Percentiles rank a stretch among this genome's conserved stretches.
phyloP scores from a whole-genome alignment of 2,329 filamentous ascomycete species.

The Hypoxylon sp. region DNA sequence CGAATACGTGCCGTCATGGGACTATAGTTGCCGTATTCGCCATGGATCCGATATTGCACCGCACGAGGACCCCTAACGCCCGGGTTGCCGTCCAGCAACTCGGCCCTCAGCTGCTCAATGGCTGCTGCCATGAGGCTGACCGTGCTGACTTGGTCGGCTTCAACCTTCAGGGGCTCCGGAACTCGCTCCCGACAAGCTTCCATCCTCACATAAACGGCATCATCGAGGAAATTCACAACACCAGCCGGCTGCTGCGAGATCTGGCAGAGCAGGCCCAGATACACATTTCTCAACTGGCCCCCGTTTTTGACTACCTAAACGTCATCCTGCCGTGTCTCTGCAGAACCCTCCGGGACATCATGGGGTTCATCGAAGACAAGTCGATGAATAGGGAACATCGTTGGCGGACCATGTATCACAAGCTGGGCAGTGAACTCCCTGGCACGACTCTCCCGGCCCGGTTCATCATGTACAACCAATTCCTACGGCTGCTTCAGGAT shows the following conservation, averaged over 20 bases:
- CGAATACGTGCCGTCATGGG: constrained; percentile 29
- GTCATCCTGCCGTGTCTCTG: constrained; percentile 64
- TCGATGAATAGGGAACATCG: constrained; percentile 56
- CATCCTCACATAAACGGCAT: constrained; percentile 58
- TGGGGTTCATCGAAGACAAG: constrained; percentile 58
- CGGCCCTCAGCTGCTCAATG: constrained; percentile 53
- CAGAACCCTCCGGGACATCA: constrained; percentile 62
- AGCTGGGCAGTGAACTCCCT: constrained; percentile 60
- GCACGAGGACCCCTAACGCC: constrained; percentile 27
- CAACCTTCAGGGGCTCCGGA: constrained; percentile 59
- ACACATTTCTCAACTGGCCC: constrained; percentile 57
- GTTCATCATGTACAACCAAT: constrained; percentile 65
- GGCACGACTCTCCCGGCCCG: constrained; percentile 60
- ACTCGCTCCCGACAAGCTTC: constrained; percentile 53
- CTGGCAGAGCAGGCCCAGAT: constrained; percentile 63
- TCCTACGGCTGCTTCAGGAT: constrained; percentile 57
- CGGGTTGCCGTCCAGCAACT: constrained; percentile 35
- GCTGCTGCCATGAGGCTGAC: constrained; percentile 64
- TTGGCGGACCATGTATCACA: constrained; percentile 67
- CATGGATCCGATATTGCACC: constrained; percentile 38
- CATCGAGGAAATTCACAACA: constrained; percentile 56
- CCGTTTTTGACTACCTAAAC: constrained; percentile 63
- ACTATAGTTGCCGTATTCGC: constrained; percentile 22
- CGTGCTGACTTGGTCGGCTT: constrained; percentile 57
- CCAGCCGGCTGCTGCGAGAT: constrained; percentile 58